Base-by-base conservation (phyloP, 2,329 filamentous ascomycete species). In the Cladophialophora yegresii region DNA sequence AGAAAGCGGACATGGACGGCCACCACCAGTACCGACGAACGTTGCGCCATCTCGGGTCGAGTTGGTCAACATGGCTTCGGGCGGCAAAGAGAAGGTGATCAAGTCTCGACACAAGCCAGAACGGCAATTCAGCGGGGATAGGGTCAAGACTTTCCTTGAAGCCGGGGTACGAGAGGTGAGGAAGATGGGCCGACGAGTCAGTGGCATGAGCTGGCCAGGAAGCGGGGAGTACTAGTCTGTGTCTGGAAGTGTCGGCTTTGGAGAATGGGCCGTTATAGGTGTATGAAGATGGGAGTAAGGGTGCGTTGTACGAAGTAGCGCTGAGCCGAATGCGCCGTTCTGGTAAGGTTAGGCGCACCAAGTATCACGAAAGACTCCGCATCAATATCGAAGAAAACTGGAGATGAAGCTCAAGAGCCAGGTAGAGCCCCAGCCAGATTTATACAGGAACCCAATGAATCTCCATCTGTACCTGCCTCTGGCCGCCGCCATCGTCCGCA, bases 391-490 rank as follows among this genome's bases (percentile, higher is more conserved):
- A n/a, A 20, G 36, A 20, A 7, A 4, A 43, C 16, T 16, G n/a
- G 5, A n/a, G 36, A 43, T 20, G 13, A 43, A n/a, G 36, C 36
- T n/a, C 36, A n/a, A 43, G 8, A 43, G 3, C 36, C 16, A 40
- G 30, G 28, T 12, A n/a, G 13, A 23, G n/a, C n/a, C 47, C 56
- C n/a, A 26, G 50, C n/a, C 36, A 5, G 5, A 4, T 47, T 61
- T 63, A 71, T 23, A 63, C 30, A 54, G 61, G 33, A 30, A 64
- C 54, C 70, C 70, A 71, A 30, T 67, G 64, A 30, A 71, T 68
- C 53, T 69, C 67, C 54, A 71, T 23, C 57, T 65, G 58, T 22
- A 71, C 61, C 9, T 61, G 32, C 51, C 69, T 67, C 33, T 58
- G 53, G 4, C 69, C 70, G 55, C 58, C 57, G 5, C 56, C 66